These are phyloP conservation scores for Talaromyces sp. DNA, from an alignment of 2,329 filamentous ascomycete species.

Conservation along the genomic window DNA sequence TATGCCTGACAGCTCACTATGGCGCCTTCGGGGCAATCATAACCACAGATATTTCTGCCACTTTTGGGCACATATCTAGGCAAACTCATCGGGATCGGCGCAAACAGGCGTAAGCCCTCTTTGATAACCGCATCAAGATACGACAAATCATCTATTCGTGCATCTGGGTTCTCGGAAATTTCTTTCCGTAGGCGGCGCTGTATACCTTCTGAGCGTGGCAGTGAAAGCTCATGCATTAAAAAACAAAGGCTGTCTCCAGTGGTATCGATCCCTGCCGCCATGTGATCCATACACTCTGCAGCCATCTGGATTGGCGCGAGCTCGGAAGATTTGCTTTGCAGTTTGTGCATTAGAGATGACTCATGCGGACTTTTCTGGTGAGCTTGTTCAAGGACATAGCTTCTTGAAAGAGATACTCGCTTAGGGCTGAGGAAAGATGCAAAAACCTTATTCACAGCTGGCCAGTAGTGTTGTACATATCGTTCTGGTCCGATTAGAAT, in stretches of 20 bases:
- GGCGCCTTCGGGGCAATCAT: constrained; percentile 32
- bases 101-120: constrained; percentile 58
- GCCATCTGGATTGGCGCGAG: constrained; percentile 57
- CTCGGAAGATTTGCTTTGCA: constrained; percentile 51
- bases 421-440: constrained; percentile 9
- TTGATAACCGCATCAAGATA: constrained; percentile 63
- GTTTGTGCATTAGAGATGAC: constrained; percentile 32
- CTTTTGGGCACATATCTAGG: constrained; percentile 43
- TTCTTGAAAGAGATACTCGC: not conserved
- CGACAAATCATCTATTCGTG: constrained; percentile 39
- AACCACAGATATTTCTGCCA: constrained; percentile 42
- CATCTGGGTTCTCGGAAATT: constrained; percentile 41
- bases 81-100: constrained; percentile 52
- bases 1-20: constrained; percentile 41
- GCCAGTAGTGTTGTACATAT: constrained; percentile 41
- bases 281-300: constrained; percentile 68
- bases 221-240: constrained; percentile 68
- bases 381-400: constrained; percentile 11
- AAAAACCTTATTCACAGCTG: constrained; percentile 2
- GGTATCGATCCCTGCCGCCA: constrained; percentile 70
- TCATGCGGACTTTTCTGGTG: constrained; percentile 44
- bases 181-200: constrained; percentile 56
- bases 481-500: constrained; percentile 5
- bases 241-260: constrained; percentile 68
- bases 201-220: constrained; percentile 51